A percentile compares a stretch with the other conserved stretches of the same genome.
Conservation (phyloP, 495 filamentous ascomycete species). For the Penicillium ucsense region DNA sequence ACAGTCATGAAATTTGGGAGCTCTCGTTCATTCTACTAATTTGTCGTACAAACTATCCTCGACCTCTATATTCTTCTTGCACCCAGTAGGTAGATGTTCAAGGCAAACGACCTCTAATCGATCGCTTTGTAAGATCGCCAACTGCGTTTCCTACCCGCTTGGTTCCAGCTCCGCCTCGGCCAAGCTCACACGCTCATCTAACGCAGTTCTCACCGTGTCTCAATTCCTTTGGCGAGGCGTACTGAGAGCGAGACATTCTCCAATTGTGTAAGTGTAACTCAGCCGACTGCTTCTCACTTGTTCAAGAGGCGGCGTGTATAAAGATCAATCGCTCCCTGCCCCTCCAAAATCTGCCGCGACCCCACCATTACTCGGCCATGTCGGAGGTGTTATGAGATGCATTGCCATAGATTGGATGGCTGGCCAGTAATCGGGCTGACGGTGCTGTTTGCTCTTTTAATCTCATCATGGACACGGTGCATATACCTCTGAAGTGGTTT, state of each 20-base stretch:
- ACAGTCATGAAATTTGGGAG: too few relatives aligned
- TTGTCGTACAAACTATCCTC: too few relatives aligned
- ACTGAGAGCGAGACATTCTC: conserved; percentile 22
- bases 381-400: conserved; percentile 1
- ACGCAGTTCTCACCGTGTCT: conserved; percentile 24
- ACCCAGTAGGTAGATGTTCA: background rate
- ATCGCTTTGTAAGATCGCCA: conserved; percentile 21
- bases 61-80: too few relatives aligned
- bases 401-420: conserved; percentile 1
- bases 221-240: conserved; percentile 18
- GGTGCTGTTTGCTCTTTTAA: conserved; percentile 2
- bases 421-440: background rate
- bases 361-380: conserved; percentile 13
- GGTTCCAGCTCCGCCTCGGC: conserved; percentile 11
- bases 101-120: background rate
- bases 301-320: background rate
- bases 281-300: background rate
- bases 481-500: conserved; percentile 1
- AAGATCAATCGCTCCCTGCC: background rate
- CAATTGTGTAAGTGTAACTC: conserved; percentile 26
- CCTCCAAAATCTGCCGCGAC: conserved; percentile 10
- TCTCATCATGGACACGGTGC: conserved; percentile 7
- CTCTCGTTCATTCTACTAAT: too few relatives aligned
- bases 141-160: background rate
- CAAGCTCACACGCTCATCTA: conserved; percentile 9